Evolutionary conservation across 345 rosid genomes (phyloP).

Genomic region (Citrus hindsii): DNA sequence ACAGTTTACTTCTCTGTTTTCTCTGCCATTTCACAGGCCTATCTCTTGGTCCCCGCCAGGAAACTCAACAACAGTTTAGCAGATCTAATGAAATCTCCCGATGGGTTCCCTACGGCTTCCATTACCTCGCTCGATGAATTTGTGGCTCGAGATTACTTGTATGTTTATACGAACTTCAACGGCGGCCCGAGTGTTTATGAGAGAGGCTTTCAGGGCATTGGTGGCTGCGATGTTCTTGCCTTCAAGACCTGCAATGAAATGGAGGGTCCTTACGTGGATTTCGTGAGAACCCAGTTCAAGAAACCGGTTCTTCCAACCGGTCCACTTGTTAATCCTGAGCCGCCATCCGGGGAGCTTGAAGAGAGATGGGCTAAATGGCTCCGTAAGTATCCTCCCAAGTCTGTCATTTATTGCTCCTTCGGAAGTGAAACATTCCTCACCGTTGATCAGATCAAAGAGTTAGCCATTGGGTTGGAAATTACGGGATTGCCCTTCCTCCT

Average conservation of each 20-base stretch:
- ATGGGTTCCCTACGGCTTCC: constrained; percentile 18
- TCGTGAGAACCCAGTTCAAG: constrained; percentile 5
- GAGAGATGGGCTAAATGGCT: constrained; percentile 34
- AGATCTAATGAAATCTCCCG: constrained; percentile 21
- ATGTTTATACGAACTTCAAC: constrained; percentile 14
- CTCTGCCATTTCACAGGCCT: constrained; percentile 18
- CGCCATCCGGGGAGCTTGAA: constrained; percentile 21
- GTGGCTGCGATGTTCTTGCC: constrained; percentile 5
- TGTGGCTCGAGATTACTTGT: constrained; percentile 10
- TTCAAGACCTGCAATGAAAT: constrained; percentile 26
- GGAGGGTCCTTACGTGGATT: constrained; percentile 31
- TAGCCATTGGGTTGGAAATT: constrained; percentile 30
- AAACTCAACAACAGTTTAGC: not conserved
- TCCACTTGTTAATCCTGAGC: constrained; percentile 24
- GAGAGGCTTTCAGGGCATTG: not conserved
- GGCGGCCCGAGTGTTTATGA: constrained; percentile 8
- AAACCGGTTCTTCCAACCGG: constrained; percentile 27
- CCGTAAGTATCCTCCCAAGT: constrained; percentile 17
- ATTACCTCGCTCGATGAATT: constrained; percentile 10
- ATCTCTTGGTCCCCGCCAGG: constrained; percentile 21
- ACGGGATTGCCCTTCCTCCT: constrained; percentile 33
- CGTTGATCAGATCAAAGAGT: constrained; percentile 21
- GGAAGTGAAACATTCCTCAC: constrained; percentile 35
- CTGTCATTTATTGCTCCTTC: constrained; percentile 18
- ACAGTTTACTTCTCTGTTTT: constrained; percentile 11